Percentiles rank a stretch among this genome's conserved stretches.
phyloP scores from a whole-genome alignment of 352 stramenopile species.

The Globisporangium mamillatum region DNA sequence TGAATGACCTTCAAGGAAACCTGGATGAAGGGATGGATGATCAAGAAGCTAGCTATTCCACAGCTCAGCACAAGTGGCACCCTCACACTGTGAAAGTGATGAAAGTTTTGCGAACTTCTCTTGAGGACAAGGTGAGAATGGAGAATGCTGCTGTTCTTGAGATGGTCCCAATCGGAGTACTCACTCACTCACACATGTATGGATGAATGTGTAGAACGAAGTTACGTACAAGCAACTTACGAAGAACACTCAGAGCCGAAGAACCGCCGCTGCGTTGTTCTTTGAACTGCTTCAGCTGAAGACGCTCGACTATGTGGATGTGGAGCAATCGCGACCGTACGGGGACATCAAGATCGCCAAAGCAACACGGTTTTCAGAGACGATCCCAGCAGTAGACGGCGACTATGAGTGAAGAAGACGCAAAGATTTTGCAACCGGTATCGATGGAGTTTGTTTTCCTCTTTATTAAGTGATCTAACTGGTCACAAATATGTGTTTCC shows the following conservation, averaged over 20 bases:
- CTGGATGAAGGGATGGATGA: constrained; percentile 37
- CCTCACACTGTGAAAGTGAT: constrained; percentile 97
- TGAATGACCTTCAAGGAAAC: constrained; percentile 76
- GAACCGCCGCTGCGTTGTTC: constrained; percentile 93
- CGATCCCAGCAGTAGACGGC: constrained; percentile 78
- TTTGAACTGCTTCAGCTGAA: constrained; percentile 98
- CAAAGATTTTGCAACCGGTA: constrained; percentile 1
- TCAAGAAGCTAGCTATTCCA: constrained; percentile 33
- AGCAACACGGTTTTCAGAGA: constrained; percentile 60
- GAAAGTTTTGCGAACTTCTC: constrained; percentile 75
- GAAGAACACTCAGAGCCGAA: constrained; percentile 72
- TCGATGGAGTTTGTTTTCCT: not conserved
- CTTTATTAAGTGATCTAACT: constrained; percentile 4
- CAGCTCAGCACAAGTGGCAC: constrained; percentile 94
- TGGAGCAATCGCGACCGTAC: constrained; percentile 92
- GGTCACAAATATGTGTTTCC: constrained; percentile 7
- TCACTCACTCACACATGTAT: not conserved
- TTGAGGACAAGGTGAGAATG: constrained; percentile 57
- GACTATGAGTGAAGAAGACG: constrained; percentile 20
- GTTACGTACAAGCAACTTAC: constrained; percentile 87
- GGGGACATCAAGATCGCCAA: constrained; percentile 92
- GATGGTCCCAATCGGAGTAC: not conserved
- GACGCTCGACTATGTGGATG: constrained; percentile 96
- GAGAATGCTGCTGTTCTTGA: not conserved
- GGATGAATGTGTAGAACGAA: constrained; percentile 31